These are phyloP conservation scores for Aspergillus sp. DNA, from an alignment of 2,329 filamentous ascomycete genomes.

Conservation along the genomic window DNA sequence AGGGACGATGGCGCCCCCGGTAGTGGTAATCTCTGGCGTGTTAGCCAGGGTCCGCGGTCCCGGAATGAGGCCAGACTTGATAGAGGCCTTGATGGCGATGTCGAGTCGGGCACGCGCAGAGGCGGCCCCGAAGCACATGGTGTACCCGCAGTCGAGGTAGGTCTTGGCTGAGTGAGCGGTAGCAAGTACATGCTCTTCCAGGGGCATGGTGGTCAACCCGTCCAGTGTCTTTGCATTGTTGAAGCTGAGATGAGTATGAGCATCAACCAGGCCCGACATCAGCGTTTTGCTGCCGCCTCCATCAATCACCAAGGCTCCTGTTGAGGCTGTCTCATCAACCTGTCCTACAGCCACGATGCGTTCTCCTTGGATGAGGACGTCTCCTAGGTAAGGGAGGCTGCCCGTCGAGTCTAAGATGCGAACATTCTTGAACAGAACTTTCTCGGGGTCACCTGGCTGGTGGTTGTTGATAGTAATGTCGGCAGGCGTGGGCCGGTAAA, in stretches of 20 bases:
- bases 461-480: slow-evolving; percentile 3
- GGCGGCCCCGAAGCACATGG: slow-evolving; percentile 18
- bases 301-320: neutral
- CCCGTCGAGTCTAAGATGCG: slow-evolving; percentile 46
- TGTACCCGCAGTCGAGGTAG: slow-evolving; percentile 15
- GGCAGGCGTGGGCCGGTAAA: slow-evolving; percentile 2
- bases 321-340: neutral
- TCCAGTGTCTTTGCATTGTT: neutral
- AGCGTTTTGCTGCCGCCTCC: slow-evolving; percentile 1
- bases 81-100: slow-evolving; percentile 10
- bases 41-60: slow-evolving; percentile 14
- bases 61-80: slow-evolving; percentile 9
- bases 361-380: slow-evolving; percentile 45
- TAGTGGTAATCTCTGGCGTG: slow-evolving; percentile 6
- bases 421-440: slow-evolving; percentile 43
- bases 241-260: slow-evolving; percentile 10
- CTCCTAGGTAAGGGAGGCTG: slow-evolving; percentile 39
- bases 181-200: slow-evolving; percentile 12
- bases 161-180: slow-evolving; percentile 10
- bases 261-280: slow-evolving; percentile 3
- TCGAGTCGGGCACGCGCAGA: slow-evolving; percentile 14
- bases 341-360: slow-evolving; percentile 25
- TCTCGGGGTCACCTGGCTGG: neutral
- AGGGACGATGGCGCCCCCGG: slow-evolving; percentile 6
- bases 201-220: neutral